Conservation (phyloP, 1,139 yeast species). For the Saccharomycopsis hybrid region DNA sequence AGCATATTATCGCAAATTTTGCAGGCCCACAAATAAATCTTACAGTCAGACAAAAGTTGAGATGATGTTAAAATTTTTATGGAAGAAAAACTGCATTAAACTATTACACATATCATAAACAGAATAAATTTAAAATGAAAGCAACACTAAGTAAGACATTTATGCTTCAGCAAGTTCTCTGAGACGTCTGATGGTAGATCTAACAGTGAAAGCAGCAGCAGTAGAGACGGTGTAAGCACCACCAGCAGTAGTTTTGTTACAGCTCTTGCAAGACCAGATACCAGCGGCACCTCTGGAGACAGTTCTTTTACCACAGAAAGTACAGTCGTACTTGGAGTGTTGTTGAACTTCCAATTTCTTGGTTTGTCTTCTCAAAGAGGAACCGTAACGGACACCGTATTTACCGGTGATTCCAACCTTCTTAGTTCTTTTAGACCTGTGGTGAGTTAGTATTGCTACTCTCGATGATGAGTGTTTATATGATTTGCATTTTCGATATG, state of each 20-base stretch:
- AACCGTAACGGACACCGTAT: slow-evolving; percentile 99
- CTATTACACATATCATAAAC: slow-evolving; percentile 5
- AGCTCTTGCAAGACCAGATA: slow-evolving; percentile 96
- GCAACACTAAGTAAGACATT: slow-evolving; percentile 24
- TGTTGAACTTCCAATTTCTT: slow-evolving; percentile 99
- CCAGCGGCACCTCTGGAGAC: slow-evolving; percentile 98
- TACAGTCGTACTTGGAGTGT: slow-evolving; percentile 98
- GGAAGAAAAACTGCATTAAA: slow-evolving; percentile 1
- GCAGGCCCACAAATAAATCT: too few relatives aligned
- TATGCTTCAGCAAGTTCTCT: slow-evolving; percentile 99
- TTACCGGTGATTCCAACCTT: slow-evolving; percentile 99
- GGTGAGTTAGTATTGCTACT: slow-evolving; percentile 7
- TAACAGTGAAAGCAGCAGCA: slow-evolving; percentile 99
- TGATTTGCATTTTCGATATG: neutral
- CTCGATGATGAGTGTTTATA: neutral
- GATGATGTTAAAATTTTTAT: too few relatives aligned
- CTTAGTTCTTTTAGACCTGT: slow-evolving; percentile 99
- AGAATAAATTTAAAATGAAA: slow-evolving; percentile 2
- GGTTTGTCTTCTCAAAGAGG: slow-evolving; percentile 99
- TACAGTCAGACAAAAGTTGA: too few relatives aligned
- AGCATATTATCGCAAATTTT: too few relatives aligned
- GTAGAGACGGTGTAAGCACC: slow-evolving; percentile 99
- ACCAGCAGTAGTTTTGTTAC: slow-evolving; percentile 97
- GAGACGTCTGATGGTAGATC: slow-evolving; percentile 99
- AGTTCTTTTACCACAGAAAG: slow-evolving; percentile 99